phyloP scores from a whole-genome alignment of 1,139 yeast genomes.

The Hyphopichia buzzinii region DNA sequence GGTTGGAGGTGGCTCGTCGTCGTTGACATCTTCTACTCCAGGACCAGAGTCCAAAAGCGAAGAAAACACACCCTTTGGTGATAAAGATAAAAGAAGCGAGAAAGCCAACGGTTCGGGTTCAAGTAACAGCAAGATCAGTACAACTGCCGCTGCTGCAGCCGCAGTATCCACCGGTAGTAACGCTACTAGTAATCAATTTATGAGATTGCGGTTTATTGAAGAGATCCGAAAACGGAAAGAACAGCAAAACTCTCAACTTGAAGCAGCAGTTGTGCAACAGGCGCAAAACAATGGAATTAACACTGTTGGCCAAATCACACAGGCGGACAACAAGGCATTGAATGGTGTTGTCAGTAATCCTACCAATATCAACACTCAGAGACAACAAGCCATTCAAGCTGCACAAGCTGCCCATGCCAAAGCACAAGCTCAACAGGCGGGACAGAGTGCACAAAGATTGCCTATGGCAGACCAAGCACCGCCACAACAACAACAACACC shows the following conservation, averaged over 20 bases:
- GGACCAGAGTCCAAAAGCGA: constrained; percentile 14
- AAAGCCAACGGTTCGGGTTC: constrained; percentile 7
- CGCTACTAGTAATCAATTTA: constrained; percentile 37
- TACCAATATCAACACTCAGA: constrained; percentile 8
- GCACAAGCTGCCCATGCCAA: constrained; percentile 7
- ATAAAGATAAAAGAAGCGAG: constrained; percentile 22
- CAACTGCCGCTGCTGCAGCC: constrained; percentile 16
- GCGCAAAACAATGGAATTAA: constrained; percentile 37
- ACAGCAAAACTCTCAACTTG: constrained; percentile 43
- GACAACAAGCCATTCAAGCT: constrained; percentile 5
- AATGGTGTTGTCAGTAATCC: constrained; percentile 8
- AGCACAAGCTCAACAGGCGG: constrained; percentile 5
- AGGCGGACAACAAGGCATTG: constrained; percentile 3
- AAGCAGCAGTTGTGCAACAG: constrained; percentile 32
- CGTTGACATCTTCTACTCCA: constrained; percentile 19
- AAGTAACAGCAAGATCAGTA: constrained; percentile 2
- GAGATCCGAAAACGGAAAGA: constrained; percentile 47
- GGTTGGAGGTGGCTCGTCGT: constrained; percentile 22
- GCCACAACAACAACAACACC: constrained; percentile 17
- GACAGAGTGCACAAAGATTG: constrained; percentile 9
- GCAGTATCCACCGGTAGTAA: constrained; percentile 17
- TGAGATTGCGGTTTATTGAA: constrained; percentile 48
- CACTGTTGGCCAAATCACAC: constrained; percentile 37
- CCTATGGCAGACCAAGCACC: constrained; percentile 12
- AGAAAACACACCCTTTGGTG: constrained; percentile 12